phyloP scores from a whole-genome alignment of 1,139 yeast genomes.

The Debaryomycetaceae sp. region DNA sequence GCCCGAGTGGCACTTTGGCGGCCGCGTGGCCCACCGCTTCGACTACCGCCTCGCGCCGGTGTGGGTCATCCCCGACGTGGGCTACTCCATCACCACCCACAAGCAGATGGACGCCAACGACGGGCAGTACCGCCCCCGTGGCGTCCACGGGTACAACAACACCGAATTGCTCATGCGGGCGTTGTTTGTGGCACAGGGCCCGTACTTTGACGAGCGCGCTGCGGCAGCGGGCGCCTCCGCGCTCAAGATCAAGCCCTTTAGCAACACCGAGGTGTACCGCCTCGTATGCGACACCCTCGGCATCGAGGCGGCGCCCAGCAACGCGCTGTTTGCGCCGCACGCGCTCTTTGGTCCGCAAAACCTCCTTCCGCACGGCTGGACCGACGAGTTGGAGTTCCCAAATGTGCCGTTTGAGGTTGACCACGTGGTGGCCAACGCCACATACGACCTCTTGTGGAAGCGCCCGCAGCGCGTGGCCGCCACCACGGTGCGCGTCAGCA shows the following conservation, averaged over 20 bases:
- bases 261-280: slow-evolving; percentile 69
- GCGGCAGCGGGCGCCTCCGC: too few relatives aligned
- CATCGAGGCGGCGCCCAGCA: slow-evolving; percentile 53
- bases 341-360: slow-evolving; percentile 17
- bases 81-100: slow-evolving; percentile 70
- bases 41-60: slow-evolving; percentile 72
- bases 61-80: slow-evolving; percentile 80
- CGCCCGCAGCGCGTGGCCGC: slow-evolving; percentile 14
- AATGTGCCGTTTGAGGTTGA: slow-evolving; percentile 48
- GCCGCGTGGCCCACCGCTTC: slow-evolving; percentile 36
- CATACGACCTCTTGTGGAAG: slow-evolving; percentile 49
- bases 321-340: slow-evolving; percentile 40
- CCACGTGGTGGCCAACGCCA: slow-evolving; percentile 43
- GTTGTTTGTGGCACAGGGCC: slow-evolving; percentile 75
- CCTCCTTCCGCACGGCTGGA: slow-evolving; percentile 48
- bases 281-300: slow-evolving; percentile 67
- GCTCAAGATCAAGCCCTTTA: slow-evolving; percentile 56
- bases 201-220: slow-evolving; percentile 51
- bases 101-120: slow-evolving; percentile 48
- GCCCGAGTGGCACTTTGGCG: slow-evolving; percentile 63
- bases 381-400: slow-evolving; percentile 53
- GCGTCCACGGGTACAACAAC: slow-evolving; percentile 83
- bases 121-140: slow-evolving; percentile 56
- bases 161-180: slow-evolving; percentile 80
- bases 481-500: slow-evolving; percentile 15